phyloP scores from a whole-genome alignment of 2,329 filamentous ascomycete species.

The Aureobasidium sp. region DNA sequence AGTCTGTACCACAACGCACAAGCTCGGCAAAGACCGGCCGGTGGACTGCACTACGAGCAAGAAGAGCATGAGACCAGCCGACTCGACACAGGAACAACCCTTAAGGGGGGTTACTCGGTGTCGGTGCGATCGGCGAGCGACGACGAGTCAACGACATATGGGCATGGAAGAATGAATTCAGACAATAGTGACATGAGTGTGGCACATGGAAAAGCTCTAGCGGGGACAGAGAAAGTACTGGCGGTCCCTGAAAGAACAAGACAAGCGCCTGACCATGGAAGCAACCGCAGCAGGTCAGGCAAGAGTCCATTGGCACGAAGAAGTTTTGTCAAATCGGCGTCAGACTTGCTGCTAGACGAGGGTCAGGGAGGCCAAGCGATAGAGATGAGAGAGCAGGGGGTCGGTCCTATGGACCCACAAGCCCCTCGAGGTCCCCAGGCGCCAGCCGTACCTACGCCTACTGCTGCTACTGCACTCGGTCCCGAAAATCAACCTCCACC shows the following conservation, averaged over 20 bases:
- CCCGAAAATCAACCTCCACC: neutral
- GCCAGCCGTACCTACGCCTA: neutral
- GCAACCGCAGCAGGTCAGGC: constrained; percentile 24
- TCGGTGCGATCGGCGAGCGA: constrained; percentile 16
- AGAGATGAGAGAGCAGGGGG: constrained; percentile 10
- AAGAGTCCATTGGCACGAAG: constrained; percentile 39
- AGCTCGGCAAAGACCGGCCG: constrained; percentile 35
- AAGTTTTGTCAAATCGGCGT: constrained; percentile 29
- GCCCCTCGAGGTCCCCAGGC: neutral
- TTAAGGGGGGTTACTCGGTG: constrained; percentile 7
- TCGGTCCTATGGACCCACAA: constrained; percentile 5
- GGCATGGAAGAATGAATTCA: neutral
- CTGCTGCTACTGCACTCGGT: neutral
- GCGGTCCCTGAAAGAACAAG: constrained; percentile 14
- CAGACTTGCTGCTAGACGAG: constrained; percentile 13
- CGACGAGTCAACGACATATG: neutral
- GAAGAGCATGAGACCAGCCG: neutral
- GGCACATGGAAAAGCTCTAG: neutral
- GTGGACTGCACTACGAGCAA: constrained; percentile 37
- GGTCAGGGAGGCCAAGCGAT: neutral
- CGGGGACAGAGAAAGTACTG: neutral
- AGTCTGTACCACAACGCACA: constrained; percentile 65
- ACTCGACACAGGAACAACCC: constrained; percentile 2
- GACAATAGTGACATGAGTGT: constrained; percentile 11
- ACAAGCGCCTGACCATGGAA: neutral